These are phyloP conservation scores for Sporothrix inflata DNA, from an alignment of 2,329 filamentous ascomycete species.

Conservation along the genomic window DNA sequence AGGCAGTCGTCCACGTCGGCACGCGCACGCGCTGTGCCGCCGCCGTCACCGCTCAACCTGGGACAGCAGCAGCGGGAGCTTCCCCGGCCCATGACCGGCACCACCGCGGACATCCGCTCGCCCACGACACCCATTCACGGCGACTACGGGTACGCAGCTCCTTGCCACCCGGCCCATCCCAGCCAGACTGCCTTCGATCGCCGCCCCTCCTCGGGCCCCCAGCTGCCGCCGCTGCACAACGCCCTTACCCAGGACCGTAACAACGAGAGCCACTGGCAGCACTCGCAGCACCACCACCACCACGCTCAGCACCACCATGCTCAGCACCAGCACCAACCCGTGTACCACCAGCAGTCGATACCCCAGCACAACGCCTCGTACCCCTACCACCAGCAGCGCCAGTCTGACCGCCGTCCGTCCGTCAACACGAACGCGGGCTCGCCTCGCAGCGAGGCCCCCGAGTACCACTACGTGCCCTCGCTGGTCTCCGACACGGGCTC, in stretches of 20 bases:
- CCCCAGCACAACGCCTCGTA: constrained; percentile 1
- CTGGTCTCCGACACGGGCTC: constrained; percentile 72
- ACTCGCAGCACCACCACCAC: neutral
- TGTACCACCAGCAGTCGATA: neutral
- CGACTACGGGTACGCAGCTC: constrained; percentile 27
- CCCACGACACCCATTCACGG: neutral
- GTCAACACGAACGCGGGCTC: constrained; percentile 37
- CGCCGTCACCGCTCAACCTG: constrained; percentile 3
- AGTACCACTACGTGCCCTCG: constrained; percentile 60
- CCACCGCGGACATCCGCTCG: neutral
- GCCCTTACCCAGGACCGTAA: neutral
- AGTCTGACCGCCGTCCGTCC: constrained; percentile 19
- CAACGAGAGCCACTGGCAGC: neutral
- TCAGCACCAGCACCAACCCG: neutral
- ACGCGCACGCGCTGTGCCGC: neutral
- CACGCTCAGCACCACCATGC: neutral
- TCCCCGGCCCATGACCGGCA: neutral
- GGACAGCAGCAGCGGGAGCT: neutral
- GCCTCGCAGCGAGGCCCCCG: constrained; percentile 59
- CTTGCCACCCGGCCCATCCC: neutral
- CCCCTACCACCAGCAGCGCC: neutral
- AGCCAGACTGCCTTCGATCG: neutral
- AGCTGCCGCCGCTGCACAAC: constrained; percentile 3
- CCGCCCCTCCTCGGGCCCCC: neutral
- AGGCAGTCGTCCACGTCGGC: constrained; percentile 30